Percentiles rank a stretch among this genome's conserved stretches.
These are phyloP conservation scores for Aspergillus thermomutatus DNA, from an alignment of 2,329 filamentous ascomycete species.

Conservation along the genomic window DNA sequence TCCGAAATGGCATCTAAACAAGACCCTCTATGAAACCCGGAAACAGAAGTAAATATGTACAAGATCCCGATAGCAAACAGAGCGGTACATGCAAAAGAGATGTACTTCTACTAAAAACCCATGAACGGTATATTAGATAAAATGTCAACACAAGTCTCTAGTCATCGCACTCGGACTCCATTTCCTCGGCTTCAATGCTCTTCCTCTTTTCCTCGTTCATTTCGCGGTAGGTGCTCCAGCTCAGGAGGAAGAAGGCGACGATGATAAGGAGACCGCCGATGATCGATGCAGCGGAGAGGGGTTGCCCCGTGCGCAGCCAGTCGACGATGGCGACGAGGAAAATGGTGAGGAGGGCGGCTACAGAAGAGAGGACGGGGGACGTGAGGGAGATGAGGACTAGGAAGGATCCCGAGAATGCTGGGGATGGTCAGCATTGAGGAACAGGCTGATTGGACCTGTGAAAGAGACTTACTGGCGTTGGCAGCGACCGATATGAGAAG, in stretches of 20 bases:
- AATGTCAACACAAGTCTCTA: too few relatives aligned
- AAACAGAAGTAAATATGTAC: not conserved
- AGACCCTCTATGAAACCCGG: not conserved
- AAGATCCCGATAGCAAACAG: not conserved
- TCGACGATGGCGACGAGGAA: slow-evolving; percentile 94
- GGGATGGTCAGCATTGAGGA: not conserved
- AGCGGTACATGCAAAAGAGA: not conserved
- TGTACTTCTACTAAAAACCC: not conserved
- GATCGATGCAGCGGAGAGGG: slow-evolving; percentile 71
- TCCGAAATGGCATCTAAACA: not conserved
- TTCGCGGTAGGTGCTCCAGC: slow-evolving; percentile 89
- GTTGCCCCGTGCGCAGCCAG: slow-evolving; percentile 76
- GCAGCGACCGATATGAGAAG: slow-evolving; percentile 75
- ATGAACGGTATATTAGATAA: not conserved
- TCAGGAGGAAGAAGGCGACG: slow-evolving; percentile 78
- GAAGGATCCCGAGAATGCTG: slow-evolving; percentile 84
- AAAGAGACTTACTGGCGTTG: slow-evolving; percentile 66
- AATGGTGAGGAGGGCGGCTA: slow-evolving; percentile 90
- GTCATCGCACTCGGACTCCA: slow-evolving; percentile 43
- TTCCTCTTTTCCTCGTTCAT: slow-evolving; percentile 79
- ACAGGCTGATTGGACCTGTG: not conserved
- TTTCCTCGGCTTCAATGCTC: slow-evolving; percentile 43
- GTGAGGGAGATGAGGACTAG: slow-evolving; percentile 90
- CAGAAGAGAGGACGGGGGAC: slow-evolving; percentile 84
- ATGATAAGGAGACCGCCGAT: slow-evolving; percentile 84